Evolutionary conservation across 2,329 filamentous ascomycete species (phyloP).

Genomic region (Apiospora kogelbergensis): DNA sequence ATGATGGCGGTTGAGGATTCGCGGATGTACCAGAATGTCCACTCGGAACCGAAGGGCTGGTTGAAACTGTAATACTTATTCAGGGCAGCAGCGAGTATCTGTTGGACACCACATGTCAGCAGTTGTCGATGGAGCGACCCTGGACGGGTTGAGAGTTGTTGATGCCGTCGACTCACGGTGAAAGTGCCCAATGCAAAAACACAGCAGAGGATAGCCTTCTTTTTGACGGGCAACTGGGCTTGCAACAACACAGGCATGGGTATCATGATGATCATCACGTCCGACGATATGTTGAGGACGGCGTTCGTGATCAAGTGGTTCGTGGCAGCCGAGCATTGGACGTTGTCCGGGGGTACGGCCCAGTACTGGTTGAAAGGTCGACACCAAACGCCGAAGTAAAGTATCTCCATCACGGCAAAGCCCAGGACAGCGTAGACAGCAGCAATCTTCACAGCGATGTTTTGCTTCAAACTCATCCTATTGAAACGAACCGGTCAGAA

Average conservation of each 20-base stretch:
- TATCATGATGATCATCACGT: constrained; percentile 58
- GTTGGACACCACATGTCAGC: not conserved
- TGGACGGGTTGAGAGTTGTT: not conserved
- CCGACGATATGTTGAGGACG: constrained; percentile 59
- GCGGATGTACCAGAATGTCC: constrained; percentile 47
- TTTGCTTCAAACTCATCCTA: constrained; percentile 46
- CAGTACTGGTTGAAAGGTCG: constrained; percentile 57
- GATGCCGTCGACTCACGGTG: constrained; percentile 36
- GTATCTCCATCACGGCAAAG: constrained; percentile 51
- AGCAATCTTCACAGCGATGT: constrained; percentile 48
- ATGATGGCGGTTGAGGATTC: constrained; percentile 47
- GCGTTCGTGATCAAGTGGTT: constrained; percentile 60
- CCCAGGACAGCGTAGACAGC: constrained; percentile 46
- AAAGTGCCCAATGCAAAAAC: constrained; percentile 48
- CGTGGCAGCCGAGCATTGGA: constrained; percentile 56
- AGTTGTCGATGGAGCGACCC: not conserved
- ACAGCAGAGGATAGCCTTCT: constrained; percentile 51
- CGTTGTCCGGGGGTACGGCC: constrained; percentile 53
- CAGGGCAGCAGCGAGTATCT: constrained; percentile 51
- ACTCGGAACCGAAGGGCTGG: constrained; percentile 37
- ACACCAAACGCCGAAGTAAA: constrained; percentile 54
- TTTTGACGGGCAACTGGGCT: constrained; percentile 47
- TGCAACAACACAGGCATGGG: constrained; percentile 54
- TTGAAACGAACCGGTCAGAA: not conserved
- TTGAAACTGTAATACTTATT: constrained; percentile 45